Conservation (phyloP, 2,329 filamentous ascomycete genomes). For the Cladorrhinum sp. region DNA sequence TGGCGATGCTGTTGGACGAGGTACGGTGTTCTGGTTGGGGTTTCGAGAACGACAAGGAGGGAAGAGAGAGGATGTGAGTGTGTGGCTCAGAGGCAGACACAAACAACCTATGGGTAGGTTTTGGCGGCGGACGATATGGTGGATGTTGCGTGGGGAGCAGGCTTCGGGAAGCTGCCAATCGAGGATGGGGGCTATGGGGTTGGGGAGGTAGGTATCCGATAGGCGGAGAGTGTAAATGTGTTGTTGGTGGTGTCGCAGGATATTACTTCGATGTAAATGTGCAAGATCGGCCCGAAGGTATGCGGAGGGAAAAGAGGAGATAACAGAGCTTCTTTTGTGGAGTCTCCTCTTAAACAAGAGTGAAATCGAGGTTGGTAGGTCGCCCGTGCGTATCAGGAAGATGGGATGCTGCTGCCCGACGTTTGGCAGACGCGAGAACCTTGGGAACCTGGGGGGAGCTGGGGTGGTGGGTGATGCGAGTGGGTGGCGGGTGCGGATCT, state of each 20-base stretch:
- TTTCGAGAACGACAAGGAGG: slow-evolving; percentile 8
- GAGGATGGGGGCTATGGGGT: neutral
- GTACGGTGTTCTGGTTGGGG: neutral
- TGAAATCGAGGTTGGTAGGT: slow-evolving; percentile 4
- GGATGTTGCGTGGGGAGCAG: too few species aligned
- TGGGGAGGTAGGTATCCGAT: slow-evolving; percentile 27
- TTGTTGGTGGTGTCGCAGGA: neutral
- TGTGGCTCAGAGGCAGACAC: slow-evolving; percentile 29
- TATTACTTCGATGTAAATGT: neutral
- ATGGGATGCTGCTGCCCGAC: slow-evolving; percentile 8
- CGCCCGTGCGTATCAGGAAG: neutral
- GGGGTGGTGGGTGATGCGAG: slow-evolving; percentile 1
- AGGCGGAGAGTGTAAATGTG: slow-evolving; percentile 10
- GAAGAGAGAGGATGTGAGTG: slow-evolving; percentile 16
- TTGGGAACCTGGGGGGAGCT: neutral
- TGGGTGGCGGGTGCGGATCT: neutral
- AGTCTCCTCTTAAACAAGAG: neutral
- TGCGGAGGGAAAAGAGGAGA: slow-evolving; percentile 11
- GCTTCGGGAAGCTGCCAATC: slow-evolving; percentile 2
- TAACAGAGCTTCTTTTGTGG: slow-evolving; percentile 16
- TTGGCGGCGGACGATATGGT: neutral
- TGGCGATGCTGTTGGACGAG: slow-evolving; percentile 9
- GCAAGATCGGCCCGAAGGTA: slow-evolving; percentile 13
- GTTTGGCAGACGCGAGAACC: neutral
- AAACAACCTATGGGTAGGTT: slow-evolving; percentile 12